Evolutionary conservation across 768 basidiomycete species (phyloP), one percentile per base, ranked within the genome.

Genomic region (Strobilomyces confusus): DNA sequence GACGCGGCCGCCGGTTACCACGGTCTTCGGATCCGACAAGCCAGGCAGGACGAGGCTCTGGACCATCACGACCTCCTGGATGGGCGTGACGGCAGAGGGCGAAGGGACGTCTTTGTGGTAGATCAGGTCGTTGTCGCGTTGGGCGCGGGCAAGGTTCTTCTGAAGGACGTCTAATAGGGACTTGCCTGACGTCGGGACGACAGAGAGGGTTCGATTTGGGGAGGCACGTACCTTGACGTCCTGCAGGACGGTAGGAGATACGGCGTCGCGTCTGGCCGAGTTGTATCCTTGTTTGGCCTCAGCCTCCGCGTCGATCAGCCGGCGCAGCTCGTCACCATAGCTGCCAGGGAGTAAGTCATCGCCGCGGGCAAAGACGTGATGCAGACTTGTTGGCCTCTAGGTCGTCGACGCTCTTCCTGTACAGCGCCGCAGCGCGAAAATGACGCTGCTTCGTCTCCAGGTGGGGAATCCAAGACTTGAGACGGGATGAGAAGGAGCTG

Each of bases 41-140:
- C 76, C 85, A 1, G 74, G 68, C 0, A 86, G 83, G 2, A 83
- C 62, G 15, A 69, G 78, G 2, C 83, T 68, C 55, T 83, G 79
- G 32, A 84, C 88, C 64, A 98, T 80, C 11, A 80, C 71, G 2
- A 83, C 82, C 34, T 82, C 82, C 29, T 76, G 73, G 46, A 98
- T 83, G 0, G 78, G 65, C 0, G 84, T 72, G 8, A 97, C 79
- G 15, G 85, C 78, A 2, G 87, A 82, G 5, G 80, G 61, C 0
- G 92, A 74, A 1, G 95, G 93, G 1, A 95, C 77, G 51, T 91
- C 86, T 47, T 91, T 80, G 60, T 97, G 92, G 72, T 98, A 99
- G 36, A 99, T 97, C 8, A 97, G 74, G 69, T 95, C 89, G 67
- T 99, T 99, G 69, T 98, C 95, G 30, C 92, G 82, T 57, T 87